Conservation (phyloP, 345 rosid species). For the Populus simonii region DNA sequence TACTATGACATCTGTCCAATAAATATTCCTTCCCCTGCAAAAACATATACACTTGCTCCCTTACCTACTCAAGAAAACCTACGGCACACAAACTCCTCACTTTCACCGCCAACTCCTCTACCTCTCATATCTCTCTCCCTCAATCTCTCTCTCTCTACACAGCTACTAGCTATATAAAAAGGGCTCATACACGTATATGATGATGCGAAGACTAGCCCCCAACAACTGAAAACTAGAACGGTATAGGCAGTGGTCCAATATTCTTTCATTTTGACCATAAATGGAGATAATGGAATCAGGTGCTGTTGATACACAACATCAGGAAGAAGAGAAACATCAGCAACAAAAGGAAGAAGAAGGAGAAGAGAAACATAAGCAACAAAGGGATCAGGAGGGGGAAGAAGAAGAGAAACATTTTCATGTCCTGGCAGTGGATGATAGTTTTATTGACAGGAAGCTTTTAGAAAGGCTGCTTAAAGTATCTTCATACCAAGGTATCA, state of each 20-base stretch:
- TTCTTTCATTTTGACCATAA: not conserved
- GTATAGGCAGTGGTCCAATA: not conserved
- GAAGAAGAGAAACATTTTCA: constrained; percentile 35
- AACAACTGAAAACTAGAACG: not conserved
- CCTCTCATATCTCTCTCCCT: not conserved
- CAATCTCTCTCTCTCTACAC: not conserved
- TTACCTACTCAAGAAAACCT: constrained; percentile 28
- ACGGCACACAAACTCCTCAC: constrained; percentile 10
- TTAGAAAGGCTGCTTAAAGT: constrained; percentile 46
- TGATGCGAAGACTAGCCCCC: not conserved
- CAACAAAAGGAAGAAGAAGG: not conserved
- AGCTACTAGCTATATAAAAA: not conserved
- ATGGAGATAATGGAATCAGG: constrained; percentile 35
- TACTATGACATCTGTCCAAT: not conserved
- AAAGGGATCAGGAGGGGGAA: not conserved
- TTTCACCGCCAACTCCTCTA: constrained; percentile 3
- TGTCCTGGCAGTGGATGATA: constrained; percentile 63
- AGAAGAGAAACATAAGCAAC: constrained; percentile 8
- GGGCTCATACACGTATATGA: not conserved
- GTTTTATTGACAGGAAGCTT: constrained; percentile 50
- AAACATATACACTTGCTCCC: not conserved
- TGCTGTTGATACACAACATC: constrained; percentile 6
- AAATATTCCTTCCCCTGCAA: not conserved
- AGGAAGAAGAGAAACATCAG: not conserved
- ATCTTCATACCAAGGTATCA: constrained; percentile 50